Conservation (phyloP, 2,329 filamentous ascomycete genomes). For the Venturiaceae sp. region DNA sequence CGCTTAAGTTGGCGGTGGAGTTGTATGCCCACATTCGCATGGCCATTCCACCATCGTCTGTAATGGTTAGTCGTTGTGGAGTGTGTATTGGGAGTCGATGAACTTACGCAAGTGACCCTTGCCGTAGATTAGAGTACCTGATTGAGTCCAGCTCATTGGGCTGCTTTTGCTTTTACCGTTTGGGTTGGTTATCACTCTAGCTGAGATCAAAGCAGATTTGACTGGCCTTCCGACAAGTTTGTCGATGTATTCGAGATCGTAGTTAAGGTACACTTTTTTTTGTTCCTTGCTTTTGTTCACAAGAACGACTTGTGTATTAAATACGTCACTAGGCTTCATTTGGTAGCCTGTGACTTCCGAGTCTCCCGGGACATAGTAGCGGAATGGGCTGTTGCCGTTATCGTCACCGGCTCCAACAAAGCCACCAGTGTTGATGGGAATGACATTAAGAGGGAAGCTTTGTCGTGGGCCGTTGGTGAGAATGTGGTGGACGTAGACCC, state of each 20-base stretch:
- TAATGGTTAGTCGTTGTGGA: not conserved
- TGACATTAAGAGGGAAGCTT: not conserved
- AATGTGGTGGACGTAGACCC: slow-evolving; percentile 4
- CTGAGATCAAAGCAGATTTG: not conserved
- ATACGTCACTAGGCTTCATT: not conserved
- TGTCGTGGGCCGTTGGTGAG: not conserved
- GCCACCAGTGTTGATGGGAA: not conserved
- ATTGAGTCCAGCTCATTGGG: not conserved
- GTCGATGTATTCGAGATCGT: slow-evolving; percentile 2
- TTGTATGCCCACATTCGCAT: not conserved
- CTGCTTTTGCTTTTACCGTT: not conserved
- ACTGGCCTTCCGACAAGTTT: not conserved
- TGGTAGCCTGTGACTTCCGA: not conserved
- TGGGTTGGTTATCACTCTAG: not conserved
- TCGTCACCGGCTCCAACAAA: slow-evolving; percentile 5
- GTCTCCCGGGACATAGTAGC: not conserved
- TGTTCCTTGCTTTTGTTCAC: not conserved
- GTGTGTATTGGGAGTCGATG: not conserved
- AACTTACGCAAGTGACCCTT: slow-evolving; percentile 6
- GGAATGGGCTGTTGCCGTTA: slow-evolving; percentile 3
- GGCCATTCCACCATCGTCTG: not conserved
- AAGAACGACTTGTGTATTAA: not conserved
- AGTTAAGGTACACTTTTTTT: not conserved
- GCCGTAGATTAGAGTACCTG: not conserved
- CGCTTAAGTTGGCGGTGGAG: not conserved